Percentiles rank a stretch among this genome's conserved stretches.
Evolutionary conservation across 441 rosid species (phyloP).

Genomic region (Manihot esculenta): DNA sequence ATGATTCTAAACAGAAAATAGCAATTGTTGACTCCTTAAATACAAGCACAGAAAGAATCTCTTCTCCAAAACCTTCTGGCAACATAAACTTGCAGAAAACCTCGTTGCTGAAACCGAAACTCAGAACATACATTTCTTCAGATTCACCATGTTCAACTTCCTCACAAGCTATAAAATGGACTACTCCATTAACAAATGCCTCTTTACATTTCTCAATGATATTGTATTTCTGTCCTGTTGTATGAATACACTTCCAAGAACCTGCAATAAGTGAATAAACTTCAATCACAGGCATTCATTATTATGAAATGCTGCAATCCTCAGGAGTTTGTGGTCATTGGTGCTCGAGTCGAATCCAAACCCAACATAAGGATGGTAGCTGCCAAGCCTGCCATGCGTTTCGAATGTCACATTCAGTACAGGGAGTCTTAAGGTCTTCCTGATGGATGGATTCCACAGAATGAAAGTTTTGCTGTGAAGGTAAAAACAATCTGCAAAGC

Average conservation of each 20-base stretch:
- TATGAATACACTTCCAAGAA: background rate
- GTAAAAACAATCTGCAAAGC: background rate
- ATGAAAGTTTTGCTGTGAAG: background rate
- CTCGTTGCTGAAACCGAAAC: background rate
- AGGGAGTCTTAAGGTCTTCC: background rate
- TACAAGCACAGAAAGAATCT: background rate
- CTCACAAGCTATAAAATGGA: background rate
- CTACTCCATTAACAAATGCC: background rate
- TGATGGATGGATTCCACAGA: background rate
- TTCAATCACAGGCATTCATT: background rate
- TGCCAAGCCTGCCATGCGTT: background rate
- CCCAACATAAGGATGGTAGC: background rate
- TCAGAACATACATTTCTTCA: background rate
- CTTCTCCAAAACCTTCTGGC: background rate
- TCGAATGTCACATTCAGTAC: background rate
- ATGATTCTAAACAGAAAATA: background rate
- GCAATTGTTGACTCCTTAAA: background rate
- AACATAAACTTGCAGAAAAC: background rate
- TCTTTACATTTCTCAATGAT: background rate
- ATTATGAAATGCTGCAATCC: background rate
- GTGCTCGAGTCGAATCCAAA: background rate
- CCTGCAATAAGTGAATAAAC: background rate
- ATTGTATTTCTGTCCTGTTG: background rate
- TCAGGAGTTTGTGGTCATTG: background rate
- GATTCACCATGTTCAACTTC: background rate